phyloP scores from a whole-genome alignment of 352 stramenopile species.

The Pythium guiyangense region DNA sequence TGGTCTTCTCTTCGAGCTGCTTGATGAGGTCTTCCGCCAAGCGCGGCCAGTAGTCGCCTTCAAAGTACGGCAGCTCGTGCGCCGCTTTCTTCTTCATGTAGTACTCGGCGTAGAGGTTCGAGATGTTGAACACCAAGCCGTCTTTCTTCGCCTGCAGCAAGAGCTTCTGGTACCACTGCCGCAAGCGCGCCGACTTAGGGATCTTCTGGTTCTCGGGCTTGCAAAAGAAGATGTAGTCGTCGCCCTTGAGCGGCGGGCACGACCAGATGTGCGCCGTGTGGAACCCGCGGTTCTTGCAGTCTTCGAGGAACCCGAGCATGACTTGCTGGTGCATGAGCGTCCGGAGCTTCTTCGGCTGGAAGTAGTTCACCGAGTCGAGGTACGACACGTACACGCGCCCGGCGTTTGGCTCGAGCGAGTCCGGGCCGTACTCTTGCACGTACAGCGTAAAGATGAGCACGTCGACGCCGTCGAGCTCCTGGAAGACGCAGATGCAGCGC shows the following conservation, averaged over 20 bases:
- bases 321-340: slow-evolving; percentile 88
- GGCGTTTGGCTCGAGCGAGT: slow-evolving; percentile 70
- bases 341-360: slow-evolving; percentile 84
- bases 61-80: slow-evolving; percentile 96
- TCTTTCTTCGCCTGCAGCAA: slow-evolving; percentile 78
- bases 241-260: slow-evolving; percentile 82
- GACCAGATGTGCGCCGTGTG: slow-evolving; percentile 89
- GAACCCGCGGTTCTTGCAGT: slow-evolving; percentile 85
- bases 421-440: slow-evolving; percentile 82
- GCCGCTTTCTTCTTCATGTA: slow-evolving; percentile 87
- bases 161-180: slow-evolving; percentile 86
- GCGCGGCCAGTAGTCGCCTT: slow-evolving; percentile 98
- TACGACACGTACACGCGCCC: slow-evolving; percentile 88
- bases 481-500: slow-evolving; percentile 88
- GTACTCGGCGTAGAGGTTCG: slow-evolving; percentile 84
- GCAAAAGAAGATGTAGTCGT: slow-evolving; percentile 91
- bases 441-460: slow-evolving; percentile 88
- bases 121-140: slow-evolving; percentile 75
- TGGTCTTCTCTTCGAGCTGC: slow-evolving; percentile 93
- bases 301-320: slow-evolving; percentile 84
- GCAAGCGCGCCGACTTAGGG: slow-evolving; percentile 80
- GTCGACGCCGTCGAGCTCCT: slow-evolving; percentile 85
- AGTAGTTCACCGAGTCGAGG: slow-evolving; percentile 88
- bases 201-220: slow-evolving; percentile 90
- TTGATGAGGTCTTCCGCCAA: slow-evolving; percentile 99